Percentiles rank a stretch among this genome's conserved stretches.
Conservation (phyloP, 2,329 filamentous ascomycete species). For the Magnaporthiopsis incrustans region DNA sequence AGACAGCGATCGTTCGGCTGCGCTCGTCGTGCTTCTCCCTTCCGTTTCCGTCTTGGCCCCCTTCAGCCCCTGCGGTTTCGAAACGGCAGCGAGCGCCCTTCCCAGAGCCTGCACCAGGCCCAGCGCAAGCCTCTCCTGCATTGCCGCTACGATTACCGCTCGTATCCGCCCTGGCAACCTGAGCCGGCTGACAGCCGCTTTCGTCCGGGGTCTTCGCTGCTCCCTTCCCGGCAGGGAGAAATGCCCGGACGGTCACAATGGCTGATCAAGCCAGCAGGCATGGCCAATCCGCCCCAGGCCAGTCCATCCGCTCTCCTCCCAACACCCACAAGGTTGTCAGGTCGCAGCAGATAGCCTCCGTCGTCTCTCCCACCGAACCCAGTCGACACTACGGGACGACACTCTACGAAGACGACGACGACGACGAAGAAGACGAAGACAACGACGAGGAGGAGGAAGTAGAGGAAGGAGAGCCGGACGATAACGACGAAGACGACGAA, state of each 20-base stretch:
- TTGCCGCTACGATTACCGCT: background rate
- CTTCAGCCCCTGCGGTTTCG: background rate
- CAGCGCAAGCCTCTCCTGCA: background rate
- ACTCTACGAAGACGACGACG: constrained; percentile 19
- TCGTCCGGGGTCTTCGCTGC: background rate
- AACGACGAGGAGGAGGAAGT: constrained; percentile 22
- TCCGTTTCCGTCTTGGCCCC: background rate
- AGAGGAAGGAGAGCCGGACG: constrained; percentile 19
- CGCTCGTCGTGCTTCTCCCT: background rate
- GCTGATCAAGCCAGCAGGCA: constrained; percentile 29
- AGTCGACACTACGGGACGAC: constrained; percentile 12
- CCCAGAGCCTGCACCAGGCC: background rate
- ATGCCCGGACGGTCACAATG: constrained; percentile 24
- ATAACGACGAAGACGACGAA: constrained; percentile 21
- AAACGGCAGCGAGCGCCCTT: background rate
- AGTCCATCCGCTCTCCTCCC: constrained; percentile 24
- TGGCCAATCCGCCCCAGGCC: constrained; percentile 13
- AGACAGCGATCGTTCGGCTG: background rate
- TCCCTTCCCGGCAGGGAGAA: background rate
- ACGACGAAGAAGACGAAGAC: constrained; percentile 15
- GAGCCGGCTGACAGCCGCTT: background rate
- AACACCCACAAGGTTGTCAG: constrained; percentile 37
- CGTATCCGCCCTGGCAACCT: background rate
- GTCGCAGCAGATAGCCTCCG: constrained; percentile 42
- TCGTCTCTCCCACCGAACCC: constrained; percentile 25